phyloP scores from a whole-genome alignment of 306 rosid species.

The Ammopiptanthus mongolicus region DNA sequence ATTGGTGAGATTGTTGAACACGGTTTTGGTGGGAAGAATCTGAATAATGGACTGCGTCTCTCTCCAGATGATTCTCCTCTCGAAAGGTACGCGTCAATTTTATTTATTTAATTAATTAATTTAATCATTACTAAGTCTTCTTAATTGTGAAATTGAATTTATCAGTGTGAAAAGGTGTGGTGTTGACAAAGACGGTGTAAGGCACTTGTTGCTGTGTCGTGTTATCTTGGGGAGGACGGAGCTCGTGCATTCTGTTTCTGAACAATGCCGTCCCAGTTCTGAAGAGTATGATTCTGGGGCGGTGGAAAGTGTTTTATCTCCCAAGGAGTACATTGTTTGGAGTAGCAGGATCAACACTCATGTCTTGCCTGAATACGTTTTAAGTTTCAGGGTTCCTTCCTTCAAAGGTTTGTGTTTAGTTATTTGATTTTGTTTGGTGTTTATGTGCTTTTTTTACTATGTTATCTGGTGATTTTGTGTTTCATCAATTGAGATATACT shows the following conservation, averaged over 20 bases:
- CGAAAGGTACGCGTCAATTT: slow-evolving; percentile 37
- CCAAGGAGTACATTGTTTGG: slow-evolving; percentile 68
- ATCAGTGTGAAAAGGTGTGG: slow-evolving; percentile 41
- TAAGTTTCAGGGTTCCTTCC: slow-evolving; percentile 58
- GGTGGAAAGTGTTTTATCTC: slow-evolving; percentile 45
- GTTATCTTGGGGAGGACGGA: slow-evolving; percentile 74
- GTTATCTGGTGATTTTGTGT: not conserved
- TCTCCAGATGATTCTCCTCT: slow-evolving; percentile 57
- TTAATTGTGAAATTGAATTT: not conserved
- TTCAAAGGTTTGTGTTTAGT: slow-evolving; percentile 30
- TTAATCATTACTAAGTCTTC: not conserved
- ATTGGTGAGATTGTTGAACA: slow-evolving; percentile 41
- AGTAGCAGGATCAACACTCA: slow-evolving; percentile 67
- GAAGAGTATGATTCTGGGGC: slow-evolving; percentile 68
- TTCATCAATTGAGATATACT: not conserved
- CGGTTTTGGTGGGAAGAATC: slow-evolving; percentile 44
- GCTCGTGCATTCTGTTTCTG: slow-evolving; percentile 47
- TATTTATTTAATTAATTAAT: not conserved
- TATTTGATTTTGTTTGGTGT: not conserved
- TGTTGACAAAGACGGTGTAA: slow-evolving; percentile 51
- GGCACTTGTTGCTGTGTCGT: slow-evolving; percentile 72
- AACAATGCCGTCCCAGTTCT: slow-evolving; percentile 53
- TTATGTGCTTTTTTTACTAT: not conserved
- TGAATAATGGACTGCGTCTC: slow-evolving; percentile 38
- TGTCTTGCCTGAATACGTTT: slow-evolving; percentile 60